phyloP scores from a whole-genome alignment of 2,329 filamentous ascomycete genomes.

The Paraconiothyrium sp. region DNA sequence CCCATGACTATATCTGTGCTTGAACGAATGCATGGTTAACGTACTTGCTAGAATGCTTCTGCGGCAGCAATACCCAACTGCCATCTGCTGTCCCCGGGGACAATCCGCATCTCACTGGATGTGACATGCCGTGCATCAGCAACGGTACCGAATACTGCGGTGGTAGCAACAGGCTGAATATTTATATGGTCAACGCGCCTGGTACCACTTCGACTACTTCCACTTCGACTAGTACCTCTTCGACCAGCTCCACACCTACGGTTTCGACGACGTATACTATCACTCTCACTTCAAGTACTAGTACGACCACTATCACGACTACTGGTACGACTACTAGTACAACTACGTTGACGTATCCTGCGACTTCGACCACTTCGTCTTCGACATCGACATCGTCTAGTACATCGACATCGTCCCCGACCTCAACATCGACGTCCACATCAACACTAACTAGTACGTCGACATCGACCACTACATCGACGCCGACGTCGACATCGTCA shows the following conservation, averaged over 20 bases:
- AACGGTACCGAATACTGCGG: slow-evolving; percentile 11
- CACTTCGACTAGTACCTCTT: not conserved
- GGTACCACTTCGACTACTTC: not conserved
- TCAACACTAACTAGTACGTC: no score
- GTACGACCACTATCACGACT: no score
- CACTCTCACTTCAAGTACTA: not conserved
- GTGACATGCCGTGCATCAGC: slow-evolving; percentile 14
- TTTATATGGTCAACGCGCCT: not conserved
- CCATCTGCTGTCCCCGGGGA: not conserved
- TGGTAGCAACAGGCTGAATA: slow-evolving; percentile 4
- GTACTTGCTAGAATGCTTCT: slow-evolving; percentile 10
- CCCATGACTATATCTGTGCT: not conserved
- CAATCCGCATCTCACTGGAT: not conserved
- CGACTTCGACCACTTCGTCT: not conserved
- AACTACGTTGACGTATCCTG: no score
- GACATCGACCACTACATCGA: no score
- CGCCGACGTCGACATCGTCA: no score
- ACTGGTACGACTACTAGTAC: no score
- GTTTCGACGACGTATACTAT: not conserved
- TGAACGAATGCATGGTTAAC: not conserved
- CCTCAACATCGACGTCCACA: not conserved
- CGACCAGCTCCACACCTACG: no score
- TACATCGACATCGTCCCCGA: no score
- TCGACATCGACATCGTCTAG: not conserved
- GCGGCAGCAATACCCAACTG: not conserved